Evolutionary conservation across 306 rosid species (phyloP).

Genomic region (Pueraria montana): DNA sequence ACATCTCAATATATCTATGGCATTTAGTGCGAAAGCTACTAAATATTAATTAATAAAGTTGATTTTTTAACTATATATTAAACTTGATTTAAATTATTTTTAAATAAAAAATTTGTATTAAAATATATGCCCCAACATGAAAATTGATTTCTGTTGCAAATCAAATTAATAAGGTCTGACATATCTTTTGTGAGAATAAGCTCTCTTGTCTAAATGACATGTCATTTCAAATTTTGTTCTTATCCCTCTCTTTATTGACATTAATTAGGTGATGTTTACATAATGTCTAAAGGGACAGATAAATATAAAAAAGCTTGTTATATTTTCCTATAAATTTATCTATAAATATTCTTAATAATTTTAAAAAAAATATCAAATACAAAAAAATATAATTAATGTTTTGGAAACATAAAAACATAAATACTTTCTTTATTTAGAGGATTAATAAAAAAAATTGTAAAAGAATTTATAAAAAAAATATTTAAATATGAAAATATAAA

Average conservation of each 20-base stretch:
- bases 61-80: not conserved
- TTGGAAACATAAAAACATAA: not conserved
- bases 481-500: not conserved
- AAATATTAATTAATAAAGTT: not conserved
- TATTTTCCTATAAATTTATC: not conserved
- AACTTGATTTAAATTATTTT: not conserved
- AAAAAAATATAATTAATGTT: not conserved
- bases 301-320: not conserved
- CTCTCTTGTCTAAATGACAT: not conserved
- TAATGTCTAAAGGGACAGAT: not conserved
- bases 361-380: not conserved
- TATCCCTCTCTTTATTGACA: not conserved
- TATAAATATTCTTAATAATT: not conserved
- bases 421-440: not conserved
- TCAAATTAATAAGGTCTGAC: not conserved
- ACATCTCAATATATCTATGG: not conserved
- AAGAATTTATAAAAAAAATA: too few relatives aligned
- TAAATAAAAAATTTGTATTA: not conserved
- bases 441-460: not conserved
- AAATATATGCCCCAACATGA: too few relatives aligned
- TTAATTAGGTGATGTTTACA: not conserved
- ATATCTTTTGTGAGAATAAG: not conserved
- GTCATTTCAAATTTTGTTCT: not conserved
- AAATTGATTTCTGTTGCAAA: not conserved
- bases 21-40: conserved; percentile 3